Base-by-base conservation (phyloP, 129 eudicot species). In the Flaveria trinervia region DNA sequence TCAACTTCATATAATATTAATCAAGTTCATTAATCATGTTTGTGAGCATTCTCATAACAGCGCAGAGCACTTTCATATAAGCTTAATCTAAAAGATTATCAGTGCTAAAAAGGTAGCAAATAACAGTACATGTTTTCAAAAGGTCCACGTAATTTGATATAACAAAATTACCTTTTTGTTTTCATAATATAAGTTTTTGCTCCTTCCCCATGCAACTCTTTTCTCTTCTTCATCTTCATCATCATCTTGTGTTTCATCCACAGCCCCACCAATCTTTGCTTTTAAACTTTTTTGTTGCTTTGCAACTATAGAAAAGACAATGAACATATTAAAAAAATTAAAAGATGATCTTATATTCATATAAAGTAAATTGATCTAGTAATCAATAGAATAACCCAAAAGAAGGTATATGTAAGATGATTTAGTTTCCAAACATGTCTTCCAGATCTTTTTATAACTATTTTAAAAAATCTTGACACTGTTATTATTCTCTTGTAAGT, bases 171-270 rank as follows among this genome's bases (percentile, higher is more conserved):
- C 71, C 65, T 75, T 18, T 18, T 75, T 77, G 73, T 84, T 84
- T 28, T 67, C 68, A 70, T 88, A 83, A 76, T 83, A 90, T 18
- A 66, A 43, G 41, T 45, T 64, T 78, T 82, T 79, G 28, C 71
- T 65, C 86, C 75, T 84, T 10, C 91, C 89, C 97, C 96, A 90
- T 16, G 80, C 88, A 68, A 22, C 71, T 61, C 36, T 74, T 66
- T 79, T 77, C n/a, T 85, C 75, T 71, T 88, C 90, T 59, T 87
- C 93, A 13, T 87, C 93, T 73, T 93, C 90, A 26, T 71, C 85
- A 49, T 89, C 93, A 76, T 93, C 97, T 80, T 83, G 85, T 80
- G 81, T 79, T 78, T 85, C 96, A 41, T 91, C 97, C 39, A 73
- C 87, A n/a, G 83, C 87, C 12, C 86, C 97, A 56, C 97, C 98